A percentile compares a stretch with the other conserved stretches of the same genome.
Evolutionary conservation across 345 rosid genomes (phyloP).

Genomic region (Balakata baccata): DNA sequence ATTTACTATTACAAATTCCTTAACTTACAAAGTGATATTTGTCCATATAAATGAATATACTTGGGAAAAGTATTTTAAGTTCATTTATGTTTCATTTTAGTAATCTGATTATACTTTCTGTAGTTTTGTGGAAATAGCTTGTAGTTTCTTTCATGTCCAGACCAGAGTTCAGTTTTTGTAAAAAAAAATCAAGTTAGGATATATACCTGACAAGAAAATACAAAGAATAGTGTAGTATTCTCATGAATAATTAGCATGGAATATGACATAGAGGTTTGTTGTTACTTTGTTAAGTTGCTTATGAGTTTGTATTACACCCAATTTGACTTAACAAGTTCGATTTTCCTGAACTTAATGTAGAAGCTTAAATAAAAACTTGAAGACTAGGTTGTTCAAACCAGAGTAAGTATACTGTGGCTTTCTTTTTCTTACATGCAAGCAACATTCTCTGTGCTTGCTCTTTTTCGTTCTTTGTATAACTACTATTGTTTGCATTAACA

Average conservation of each 20-base stretch:
- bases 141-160: no score
- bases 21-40: neutral
- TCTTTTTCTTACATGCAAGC: constrained; percentile 8
- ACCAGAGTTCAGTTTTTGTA: no score
- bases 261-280: neutral
- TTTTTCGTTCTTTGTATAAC: neutral
- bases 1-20: neutral
- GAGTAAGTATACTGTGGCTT: neutral
- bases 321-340: neutral
- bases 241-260: neutral
- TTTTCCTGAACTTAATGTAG: neutral
- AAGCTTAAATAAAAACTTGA: neutral
- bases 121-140: neutral
- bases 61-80: neutral
- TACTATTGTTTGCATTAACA: neutral
- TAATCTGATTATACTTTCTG: neutral
- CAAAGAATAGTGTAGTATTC: neutral
- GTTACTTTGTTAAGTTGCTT: neutral
- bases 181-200: neutral
- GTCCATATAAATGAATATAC: neutral
- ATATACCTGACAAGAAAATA: neutral
- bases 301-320: neutral
- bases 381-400: neutral
- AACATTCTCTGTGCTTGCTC: constrained; percentile 2
- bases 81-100: neutral